Conservation (phyloP, 2,329 filamentous ascomycete genomes). For the Colletotrichum sidae region DNA sequence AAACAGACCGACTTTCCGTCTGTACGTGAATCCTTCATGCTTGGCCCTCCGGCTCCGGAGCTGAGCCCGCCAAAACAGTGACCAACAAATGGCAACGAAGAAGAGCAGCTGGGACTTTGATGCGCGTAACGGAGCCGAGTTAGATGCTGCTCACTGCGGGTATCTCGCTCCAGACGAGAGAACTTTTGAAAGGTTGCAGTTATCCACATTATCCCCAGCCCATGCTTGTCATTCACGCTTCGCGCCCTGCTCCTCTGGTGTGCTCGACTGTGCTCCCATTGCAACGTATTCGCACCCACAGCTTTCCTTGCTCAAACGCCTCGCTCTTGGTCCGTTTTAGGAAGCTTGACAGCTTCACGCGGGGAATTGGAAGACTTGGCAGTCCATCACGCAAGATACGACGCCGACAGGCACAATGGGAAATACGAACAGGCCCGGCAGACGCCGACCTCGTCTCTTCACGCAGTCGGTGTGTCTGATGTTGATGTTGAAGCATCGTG, state of each 20-base stretch:
- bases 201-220: not conserved
- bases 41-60: constrained; percentile 5
- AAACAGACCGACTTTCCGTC: not conserved
- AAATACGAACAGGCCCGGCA: constrained; percentile 4
- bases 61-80: not conserved
- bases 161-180: not conserved
- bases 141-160: not conserved
- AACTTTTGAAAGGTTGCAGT: constrained; percentile 3
- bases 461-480: not conserved
- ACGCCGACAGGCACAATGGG: constrained; percentile 22
- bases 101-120: too few species aligned
- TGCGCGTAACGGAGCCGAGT: not conserved
- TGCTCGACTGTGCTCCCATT: constrained; percentile 9
- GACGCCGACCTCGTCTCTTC: not conserved
- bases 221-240: not conserved
- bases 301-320: constrained; percentile 18
- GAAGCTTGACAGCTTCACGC: constrained; percentile 32
- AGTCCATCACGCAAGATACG: constrained; percentile 35
- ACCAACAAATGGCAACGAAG: too few species aligned
- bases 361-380: constrained; percentile 22
- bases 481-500: not conserved
- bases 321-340: constrained; percentile 27
- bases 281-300: constrained; percentile 4
- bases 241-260: too few species aligned
- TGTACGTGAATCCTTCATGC: constrained; percentile 1